Evolutionary conservation across 148 eudicot genomes (phyloP).

Genomic region (Rhododendron kiyosumense): DNA sequence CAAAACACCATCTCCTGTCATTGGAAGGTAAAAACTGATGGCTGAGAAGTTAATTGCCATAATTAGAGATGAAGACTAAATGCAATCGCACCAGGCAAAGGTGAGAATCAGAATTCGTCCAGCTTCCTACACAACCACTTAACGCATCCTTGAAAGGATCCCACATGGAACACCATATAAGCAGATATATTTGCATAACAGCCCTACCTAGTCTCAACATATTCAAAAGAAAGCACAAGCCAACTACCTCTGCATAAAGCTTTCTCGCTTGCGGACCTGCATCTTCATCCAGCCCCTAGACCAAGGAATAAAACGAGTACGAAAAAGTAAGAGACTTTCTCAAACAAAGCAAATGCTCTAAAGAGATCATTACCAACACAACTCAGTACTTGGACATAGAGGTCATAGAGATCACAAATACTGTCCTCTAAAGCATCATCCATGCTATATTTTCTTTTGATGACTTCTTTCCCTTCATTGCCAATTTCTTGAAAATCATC

Average conservation of each 20-base stretch:
- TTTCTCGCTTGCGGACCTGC: slow-evolving; percentile 87
- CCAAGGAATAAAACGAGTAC: slow-evolving; percentile 16
- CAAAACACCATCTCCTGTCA: not conserved
- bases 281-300: slow-evolving; percentile 89
- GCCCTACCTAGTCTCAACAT: not conserved
- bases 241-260: slow-evolving; percentile 81
- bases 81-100: not conserved
- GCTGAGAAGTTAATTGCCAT: not conserved
- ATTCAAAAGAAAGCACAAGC: not conserved
- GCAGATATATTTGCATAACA: not conserved
- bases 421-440: slow-evolving; percentile 81
- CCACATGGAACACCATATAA: not conserved
- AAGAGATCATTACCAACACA: not conserved
- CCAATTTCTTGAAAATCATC: slow-evolving; percentile 64
- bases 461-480: slow-evolving; percentile 42
- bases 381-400: slow-evolving; percentile 64
- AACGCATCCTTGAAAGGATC: not conserved
- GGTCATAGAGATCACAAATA: slow-evolving; percentile 94
- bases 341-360: not conserved
- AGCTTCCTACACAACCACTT: not conserved
- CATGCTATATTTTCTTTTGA: slow-evolving; percentile 56
- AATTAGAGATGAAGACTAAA: not conserved
- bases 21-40: not conserved
- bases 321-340: slow-evolving; percentile 2
- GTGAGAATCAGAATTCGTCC: not conserved